phyloP scores from a whole-genome alignment of 2,329 filamentous ascomycete genomes.

The Trichoderma polysporum region DNA sequence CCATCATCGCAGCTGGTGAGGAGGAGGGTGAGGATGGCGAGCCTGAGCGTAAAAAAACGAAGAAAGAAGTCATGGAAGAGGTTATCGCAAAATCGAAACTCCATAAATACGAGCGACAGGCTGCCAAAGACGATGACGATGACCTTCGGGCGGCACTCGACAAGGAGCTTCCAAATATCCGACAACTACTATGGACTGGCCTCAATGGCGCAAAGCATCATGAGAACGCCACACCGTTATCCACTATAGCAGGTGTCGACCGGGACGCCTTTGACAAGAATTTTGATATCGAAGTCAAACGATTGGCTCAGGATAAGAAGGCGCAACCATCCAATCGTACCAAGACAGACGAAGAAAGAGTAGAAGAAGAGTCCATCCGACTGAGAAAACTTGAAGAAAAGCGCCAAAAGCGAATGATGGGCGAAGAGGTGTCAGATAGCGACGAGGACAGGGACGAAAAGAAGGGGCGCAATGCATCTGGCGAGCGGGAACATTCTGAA shows the following conservation, averaged over 20 bases:
- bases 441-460: constrained; percentile 53
- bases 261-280: constrained; percentile 74
- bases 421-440: constrained; percentile 68
- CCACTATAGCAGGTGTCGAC: constrained; percentile 53
- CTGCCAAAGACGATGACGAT: constrained; percentile 88
- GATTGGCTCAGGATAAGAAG: constrained; percentile 79
- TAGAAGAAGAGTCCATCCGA: constrained; percentile 71
- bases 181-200: constrained; percentile 63
- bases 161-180: constrained; percentile 75
- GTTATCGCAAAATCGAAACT: constrained; percentile 96
- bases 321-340: constrained; percentile 83
- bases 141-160: constrained; percentile 83
- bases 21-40: constrained; percentile 53
- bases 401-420: constrained; percentile 81
- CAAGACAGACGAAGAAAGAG: constrained; percentile 86
- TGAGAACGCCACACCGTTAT: constrained; percentile 26
- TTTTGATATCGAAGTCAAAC: constrained; percentile 80
- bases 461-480: constrained; percentile 36
- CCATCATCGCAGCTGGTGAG: constrained; percentile 44
- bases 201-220: constrained; percentile 41
- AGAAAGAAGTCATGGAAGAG: constrained; percentile 97
- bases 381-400: constrained; percentile 81
- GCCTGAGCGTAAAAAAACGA: constrained; percentile 86
- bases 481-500: constrained; percentile 35
- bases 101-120: constrained; percentile 91